Evolutionary conservation across 73 alveolate genomes (phyloP).

Genomic region (Paramecium tetraurelia): DNA sequence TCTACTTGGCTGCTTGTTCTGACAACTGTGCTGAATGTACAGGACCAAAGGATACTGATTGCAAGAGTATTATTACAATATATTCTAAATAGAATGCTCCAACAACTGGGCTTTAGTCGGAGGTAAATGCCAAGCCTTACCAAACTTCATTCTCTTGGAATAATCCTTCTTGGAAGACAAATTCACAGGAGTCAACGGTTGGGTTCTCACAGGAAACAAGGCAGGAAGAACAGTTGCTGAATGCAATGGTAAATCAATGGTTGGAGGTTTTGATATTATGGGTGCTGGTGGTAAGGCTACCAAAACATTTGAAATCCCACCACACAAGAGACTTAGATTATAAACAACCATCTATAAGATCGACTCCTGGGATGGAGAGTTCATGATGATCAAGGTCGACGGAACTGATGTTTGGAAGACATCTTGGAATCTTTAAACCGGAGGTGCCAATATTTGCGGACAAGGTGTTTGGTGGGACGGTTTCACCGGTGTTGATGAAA

Average conservation of each 20-base stretch:
- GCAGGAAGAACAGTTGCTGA: not conserved
- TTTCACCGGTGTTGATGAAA: not conserved
- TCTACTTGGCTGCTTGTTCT: not conserved
- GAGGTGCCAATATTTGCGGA: constrained; percentile 47
- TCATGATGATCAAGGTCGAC: not conserved
- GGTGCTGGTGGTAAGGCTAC: constrained; percentile 39
- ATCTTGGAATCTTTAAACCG: constrained; percentile 31
- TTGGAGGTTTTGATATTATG: constrained; percentile 12
- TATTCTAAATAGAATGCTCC: not conserved
- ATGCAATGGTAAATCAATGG: constrained; percentile 40
- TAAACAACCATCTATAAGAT: not conserved
- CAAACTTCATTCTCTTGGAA: constrained; percentile 21
- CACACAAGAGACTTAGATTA: constrained; percentile 40
- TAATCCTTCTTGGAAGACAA: constrained; percentile 28
- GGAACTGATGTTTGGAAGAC: constrained; percentile 40
- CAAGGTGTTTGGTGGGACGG: not conserved
- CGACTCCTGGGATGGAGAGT: constrained; percentile 51
- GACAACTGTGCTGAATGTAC: constrained; percentile 44
- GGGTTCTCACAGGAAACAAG: not conserved
- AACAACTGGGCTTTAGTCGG: constrained; percentile 16
- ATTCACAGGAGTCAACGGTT: constrained; percentile 22
- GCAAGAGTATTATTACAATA: not conserved
- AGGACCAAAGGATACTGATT: constrained; percentile 5
- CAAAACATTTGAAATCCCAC: constrained; percentile 1
- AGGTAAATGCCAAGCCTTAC: not conserved